Percentiles rank a stretch among this genome's conserved stretches.
Evolutionary conservation across 192 early-diverging fungal genomes (phyloP).

Genomic region (Podila epicladia): DNA sequence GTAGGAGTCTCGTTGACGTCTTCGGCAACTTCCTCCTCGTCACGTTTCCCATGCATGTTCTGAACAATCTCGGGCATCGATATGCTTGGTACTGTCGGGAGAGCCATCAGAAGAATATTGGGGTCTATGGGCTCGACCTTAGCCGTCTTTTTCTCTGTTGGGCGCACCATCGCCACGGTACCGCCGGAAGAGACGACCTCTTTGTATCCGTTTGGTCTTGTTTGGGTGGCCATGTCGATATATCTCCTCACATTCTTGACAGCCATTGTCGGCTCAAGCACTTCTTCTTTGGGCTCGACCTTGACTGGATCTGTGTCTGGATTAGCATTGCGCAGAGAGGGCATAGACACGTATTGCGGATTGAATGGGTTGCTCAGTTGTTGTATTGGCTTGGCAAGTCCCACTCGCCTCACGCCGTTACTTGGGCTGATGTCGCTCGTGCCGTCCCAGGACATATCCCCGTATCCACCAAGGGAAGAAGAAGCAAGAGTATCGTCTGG

Average conservation of each 20-base stretch:
- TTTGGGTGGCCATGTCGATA: constrained; percentile 6
- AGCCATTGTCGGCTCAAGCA: constrained; percentile 1
- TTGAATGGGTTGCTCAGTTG: constrained; percentile 22
- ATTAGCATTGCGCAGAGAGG: constrained; percentile 2
- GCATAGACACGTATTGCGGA: constrained; percentile 23
- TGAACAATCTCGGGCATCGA: constrained; percentile 10
- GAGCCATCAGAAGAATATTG: constrained; percentile 11
- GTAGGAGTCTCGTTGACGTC: neutral
- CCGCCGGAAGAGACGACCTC: neutral
- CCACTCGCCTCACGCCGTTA: neutral
- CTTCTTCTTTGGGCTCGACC: constrained; percentile 13
- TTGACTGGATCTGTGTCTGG: constrained; percentile 5
- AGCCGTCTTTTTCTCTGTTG: neutral
- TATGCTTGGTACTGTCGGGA: constrained; percentile 12
- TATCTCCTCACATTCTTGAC: neutral
- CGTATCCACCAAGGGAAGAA: neutral
- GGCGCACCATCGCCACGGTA: constrained; percentile 5
- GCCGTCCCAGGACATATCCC: neutral
- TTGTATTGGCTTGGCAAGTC: constrained; percentile 6
- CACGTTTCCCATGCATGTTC: neutral
- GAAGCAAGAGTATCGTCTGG: neutral
- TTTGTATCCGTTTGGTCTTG: neutral
- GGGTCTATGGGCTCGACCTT: constrained; percentile 1
- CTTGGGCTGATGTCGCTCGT: neutral
- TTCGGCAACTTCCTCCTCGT: neutral